A percentile compares a stretch with the other conserved stretches of the same genome.
Conservation (phyloP, 225 moss, liverwort and hornwort species). For the Pseudisothecium myosuroides region DNA sequence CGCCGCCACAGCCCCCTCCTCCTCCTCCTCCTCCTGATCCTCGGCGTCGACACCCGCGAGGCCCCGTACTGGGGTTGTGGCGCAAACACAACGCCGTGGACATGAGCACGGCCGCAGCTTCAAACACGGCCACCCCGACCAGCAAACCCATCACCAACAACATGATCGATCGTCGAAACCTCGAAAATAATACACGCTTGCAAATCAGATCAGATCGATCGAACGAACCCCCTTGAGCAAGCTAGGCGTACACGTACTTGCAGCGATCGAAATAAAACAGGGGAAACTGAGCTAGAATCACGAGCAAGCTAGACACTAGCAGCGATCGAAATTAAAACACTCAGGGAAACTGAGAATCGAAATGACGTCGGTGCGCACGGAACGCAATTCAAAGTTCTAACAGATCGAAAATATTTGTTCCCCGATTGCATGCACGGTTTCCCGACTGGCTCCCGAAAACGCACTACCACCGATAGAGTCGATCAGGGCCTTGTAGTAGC, state of each 20-base stretch:
- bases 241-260: too few species aligned
- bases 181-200: not conserved
- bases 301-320: not conserved
- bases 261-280: too few species aligned
- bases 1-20: fast-evolving
- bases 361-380: not conserved
- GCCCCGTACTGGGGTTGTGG: too few species aligned
- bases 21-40: not conserved
- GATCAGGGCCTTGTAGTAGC: not conserved
- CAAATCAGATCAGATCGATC: not conserved
- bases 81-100: not conserved
- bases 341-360: not conserved
- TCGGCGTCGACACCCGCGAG: not conserved
- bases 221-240: too few species aligned
- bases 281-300: too few species aligned
- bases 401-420: not conserved
- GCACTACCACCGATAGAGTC: not conserved
- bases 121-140: not conserved
- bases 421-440: not conserved
- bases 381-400: not conserved
- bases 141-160: not conserved
- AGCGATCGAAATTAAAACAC: not conserved
- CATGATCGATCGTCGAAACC: not conserved
- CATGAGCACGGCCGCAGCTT: not conserved
- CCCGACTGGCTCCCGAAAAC: not conserved